Base-by-base conservation (phyloP, 176 grass and related monocot species). In the Otatea glauca region DNA sequence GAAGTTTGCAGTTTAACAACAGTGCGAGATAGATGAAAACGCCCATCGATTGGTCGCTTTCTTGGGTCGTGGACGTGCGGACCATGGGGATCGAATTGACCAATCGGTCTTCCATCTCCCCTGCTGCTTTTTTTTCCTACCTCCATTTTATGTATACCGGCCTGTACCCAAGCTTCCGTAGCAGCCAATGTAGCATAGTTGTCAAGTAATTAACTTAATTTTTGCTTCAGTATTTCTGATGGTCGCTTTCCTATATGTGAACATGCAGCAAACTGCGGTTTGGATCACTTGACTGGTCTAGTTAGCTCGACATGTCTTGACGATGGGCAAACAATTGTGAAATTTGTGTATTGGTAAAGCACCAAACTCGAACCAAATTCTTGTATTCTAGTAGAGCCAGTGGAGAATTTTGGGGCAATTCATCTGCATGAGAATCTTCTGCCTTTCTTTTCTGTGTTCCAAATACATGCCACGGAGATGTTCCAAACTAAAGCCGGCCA, bases 1-100 rank as follows among this genome's bases (percentile, higher is more conserved):
- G 29, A 64, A 70, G 74, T 12, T 71, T 20, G 42, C 69, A 4
- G 60, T 13, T 77, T 29, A 14, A 12, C 77, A 5, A 59, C 60
- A 13, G 35, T 9, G 63, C 13, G 21, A 20, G 32, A 7, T 9
- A 29, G 34, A 7, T 9, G 20, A 29, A 13, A 27, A 47, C 25
- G 18, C 24, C 59, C 77, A 58, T 54, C 44, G n/a, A 53, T 12
- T 16, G 73, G 80, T 78, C 44, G 73, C 76, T 78, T 70, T 88
- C 80, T 65, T 56, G 65, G 73, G 23, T 11, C 70, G 44, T 50
- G 35, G 44, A 20, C 85, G 74, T 83, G 81, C 66, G 66, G 74
- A 78, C 35, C n/a, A 83, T 9, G 65, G 74, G 1, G 74, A 76
- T 10, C 32, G 50, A 37, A 37, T 39, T 13, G 27, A 14, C 23